Base-by-base conservation (phyloP, 192 early-diverging fungal species). In the Backusella tuberculispora region DNA sequence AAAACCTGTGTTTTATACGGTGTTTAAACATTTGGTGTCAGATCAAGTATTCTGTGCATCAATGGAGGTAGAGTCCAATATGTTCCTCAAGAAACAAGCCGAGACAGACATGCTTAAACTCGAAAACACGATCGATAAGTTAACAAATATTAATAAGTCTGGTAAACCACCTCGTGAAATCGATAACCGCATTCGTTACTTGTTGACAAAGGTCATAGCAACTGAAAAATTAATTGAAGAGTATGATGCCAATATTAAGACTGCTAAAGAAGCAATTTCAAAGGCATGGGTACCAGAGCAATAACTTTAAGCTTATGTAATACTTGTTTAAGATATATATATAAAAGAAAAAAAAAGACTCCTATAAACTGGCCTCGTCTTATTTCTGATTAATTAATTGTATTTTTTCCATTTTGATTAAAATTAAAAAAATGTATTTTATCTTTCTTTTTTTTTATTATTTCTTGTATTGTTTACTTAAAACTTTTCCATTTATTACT, bases 1-100 rank as follows among this genome's bases (percentile, higher is more conserved):
- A 14, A 90, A 95, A 37, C 98, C 96, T 2, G 86, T 99, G 9
- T 96, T 90, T 76, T 80, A 85, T 26, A 82, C 90, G 1, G 97
- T 94, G 8, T 99, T 97, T 80, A 64, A 78, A 29, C 84, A 90
- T 29, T 90, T 99, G 15, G 65, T 88, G 15, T 75, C 83, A 5
- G 97, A 97, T 68, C 50, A 72, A 17, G 88, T 88, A 2, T 93
- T 95, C 80, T 80, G 89, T 0, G 94, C 92, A 1, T 87, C 89
- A 1, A 97, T 99, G 98, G 84, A 92, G 15, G 77, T 94, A 6
- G 83, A 89, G 73, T 88, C 88, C 63, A 84, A 85, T 81, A 85
- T 87, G 46, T 83, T 80, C 63, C 80, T 92, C 42, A 88, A 88
- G 14, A 82, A 85, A 72, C 75, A 82, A 3, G 86, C 91, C 60